Percentiles rank a stretch among this genome's conserved stretches.
phyloP scores from a whole-genome alignment of 176 grass and related monocot species.

The Cymbopogon citratus region DNA sequence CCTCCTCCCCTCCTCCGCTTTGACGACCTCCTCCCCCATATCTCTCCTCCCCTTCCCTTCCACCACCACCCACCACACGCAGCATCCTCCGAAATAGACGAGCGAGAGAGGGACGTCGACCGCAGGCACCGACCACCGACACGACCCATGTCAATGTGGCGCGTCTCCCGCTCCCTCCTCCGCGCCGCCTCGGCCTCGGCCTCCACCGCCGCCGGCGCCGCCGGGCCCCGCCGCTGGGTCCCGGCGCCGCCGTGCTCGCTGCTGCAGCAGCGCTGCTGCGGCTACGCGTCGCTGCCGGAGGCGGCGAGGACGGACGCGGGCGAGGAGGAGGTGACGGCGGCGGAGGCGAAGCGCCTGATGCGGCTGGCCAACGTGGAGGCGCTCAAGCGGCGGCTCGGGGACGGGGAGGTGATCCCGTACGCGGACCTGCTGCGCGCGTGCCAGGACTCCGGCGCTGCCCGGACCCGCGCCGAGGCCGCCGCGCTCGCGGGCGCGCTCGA shows the following conservation, averaged over 20 bases:
- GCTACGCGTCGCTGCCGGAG: slow-evolving; percentile 33
- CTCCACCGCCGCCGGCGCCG: not conserved
- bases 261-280: not conserved
- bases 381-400: slow-evolving; percentile 66
- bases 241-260: not conserved
- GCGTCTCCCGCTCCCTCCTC: slow-evolving; percentile 43
- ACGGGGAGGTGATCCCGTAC: slow-evolving; percentile 72
- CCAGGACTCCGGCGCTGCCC: slow-evolving; percentile 61
- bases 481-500: slow-evolving; percentile 73
- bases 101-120: not conserved
- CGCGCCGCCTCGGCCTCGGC: slow-evolving; percentile 18
- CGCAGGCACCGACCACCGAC: not conserved
- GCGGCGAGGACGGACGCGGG: slow-evolving; percentile 13
- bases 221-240: not conserved
- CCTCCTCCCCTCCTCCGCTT: not conserved
- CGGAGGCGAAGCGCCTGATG: slow-evolving; percentile 77
- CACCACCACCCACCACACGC: not conserved
- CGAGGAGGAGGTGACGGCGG: slow-evolving; percentile 42
- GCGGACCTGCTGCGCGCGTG: slow-evolving; percentile 68
- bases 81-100: not conserved
- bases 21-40: slow-evolving; percentile 21
- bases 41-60: not conserved
- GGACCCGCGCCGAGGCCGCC: slow-evolving; percentile 64
- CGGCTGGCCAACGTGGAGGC: slow-evolving; percentile 77
- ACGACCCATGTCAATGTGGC: slow-evolving; percentile 56